Base-by-base conservation (phyloP, 2,329 filamentous ascomycete genomes). In the Pseudonectria foliicola region DNA sequence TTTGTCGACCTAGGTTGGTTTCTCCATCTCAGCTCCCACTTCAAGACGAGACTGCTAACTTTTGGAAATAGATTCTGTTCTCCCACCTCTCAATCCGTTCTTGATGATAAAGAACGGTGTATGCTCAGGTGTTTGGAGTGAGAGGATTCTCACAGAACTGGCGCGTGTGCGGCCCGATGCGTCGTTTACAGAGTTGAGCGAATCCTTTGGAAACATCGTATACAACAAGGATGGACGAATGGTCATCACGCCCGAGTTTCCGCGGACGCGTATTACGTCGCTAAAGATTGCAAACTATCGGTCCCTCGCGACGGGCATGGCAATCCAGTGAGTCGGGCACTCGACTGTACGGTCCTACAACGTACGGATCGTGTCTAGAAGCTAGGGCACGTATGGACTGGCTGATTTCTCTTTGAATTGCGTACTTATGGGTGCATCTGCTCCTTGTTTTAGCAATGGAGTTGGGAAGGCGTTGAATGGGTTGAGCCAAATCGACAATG, bases 91-190 rank as follows among this genome's bases (percentile, higher is more conserved):
- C 4, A 86, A 87, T 48, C 83, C 83, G 0, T 85, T 80, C 51
- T 88, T 86, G 53, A 63, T 81, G 37, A 61, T 86, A 27, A 63
- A 70, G 24, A 66, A 77, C 30, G 72, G 73, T 25, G 61, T 66
- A 49, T 82, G 78, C 48, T 78, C 75, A 1, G 83, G 83, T 5
- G 71, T 88, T 2, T 88, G 82, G 83, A 86, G 77, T 52, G 74
- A 82, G 7, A 56, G 63, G 7, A 85, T 87, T 29, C 61, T 86
- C 8, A 62, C 71, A 15, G 70, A 75, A 38, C 68, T 88, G 34
- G 65, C 68, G 23, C 63, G 66, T 25, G 69, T 74, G 10, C 71
- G 82, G 6, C 80, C 82, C 0, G 56, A 63, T 2, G 71, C 71
- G 4, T 60, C 63, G 2, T 86, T 80, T 48, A 64, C 73, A 28